Evolutionary conservation across 257 asterid genomes (phyloP), one percentile per base, ranked within the genome.

Genomic region (Lycium barbarum): DNA sequence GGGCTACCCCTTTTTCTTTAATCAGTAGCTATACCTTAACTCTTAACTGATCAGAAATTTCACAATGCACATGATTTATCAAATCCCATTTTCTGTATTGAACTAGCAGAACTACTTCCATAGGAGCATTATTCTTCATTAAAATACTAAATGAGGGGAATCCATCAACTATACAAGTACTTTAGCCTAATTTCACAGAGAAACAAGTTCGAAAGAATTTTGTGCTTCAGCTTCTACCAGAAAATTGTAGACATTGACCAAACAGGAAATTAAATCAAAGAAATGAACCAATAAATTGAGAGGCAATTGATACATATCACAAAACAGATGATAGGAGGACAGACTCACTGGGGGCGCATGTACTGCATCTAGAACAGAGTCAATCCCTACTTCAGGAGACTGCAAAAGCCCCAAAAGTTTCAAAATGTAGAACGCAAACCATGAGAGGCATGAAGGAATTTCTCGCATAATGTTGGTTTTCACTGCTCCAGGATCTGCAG

Each of bases 401-500:
- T 93, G 96, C 71, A 96, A 95, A 83, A 93, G 85, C 53, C 99
- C 96, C 84, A 93, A 88, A 71, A 88, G 80, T 85, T 90, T 90
- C 92, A 93, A 67, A n/a, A 9, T 82, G 9, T 70, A 2, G 84
- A 70, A 89, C 74, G 99, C 94, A 82, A 89, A 81, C 57, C 63
- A 67, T 38, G 94, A 86, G 81, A 96, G 51, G 35, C 85, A 61
- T 15, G 90, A 84, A 55, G 99, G 99, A 80, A 94, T 51, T 91
- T 94, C 99, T 71, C 97, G 94, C 97, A 96, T 92, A 81, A 96
- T 92, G 72, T 92, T 92, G 63, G 98, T 96, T 87, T 92, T 81
- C 89, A 93, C 99, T 12, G 90, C 91, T 85, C 99, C 99, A 88
- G 99, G 99, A 86, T 94, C 99, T 73, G 84, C 98, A 63, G 94